Conservation (phyloP, 1,284 basidiomycete species). For the Mycena sp. region DNA sequence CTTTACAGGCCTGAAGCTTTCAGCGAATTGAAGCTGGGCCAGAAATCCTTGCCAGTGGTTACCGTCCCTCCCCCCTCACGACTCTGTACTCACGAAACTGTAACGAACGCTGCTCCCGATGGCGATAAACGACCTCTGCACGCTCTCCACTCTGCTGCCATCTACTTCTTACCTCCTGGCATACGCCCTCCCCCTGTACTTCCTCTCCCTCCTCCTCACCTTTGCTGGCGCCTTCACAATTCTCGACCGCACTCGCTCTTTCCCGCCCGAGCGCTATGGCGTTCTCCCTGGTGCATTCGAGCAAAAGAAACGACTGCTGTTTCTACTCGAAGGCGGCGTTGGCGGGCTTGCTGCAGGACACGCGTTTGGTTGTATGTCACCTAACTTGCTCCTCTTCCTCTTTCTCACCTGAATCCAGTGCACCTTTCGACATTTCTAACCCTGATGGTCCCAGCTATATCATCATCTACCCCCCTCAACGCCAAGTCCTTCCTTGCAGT, state of each 20-base stretch:
- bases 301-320: slow-evolving; percentile 42
- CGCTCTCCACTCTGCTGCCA: slow-evolving; percentile 47
- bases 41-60: not conserved
- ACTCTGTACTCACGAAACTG: slow-evolving; percentile 6
- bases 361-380: slow-evolving; percentile 63
- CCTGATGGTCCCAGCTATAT: slow-evolving; percentile 63
- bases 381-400: not conserved
- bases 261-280: slow-evolving; percentile 56
- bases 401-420: slow-evolving; percentile 47
- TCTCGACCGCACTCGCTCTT: slow-evolving; percentile 70
- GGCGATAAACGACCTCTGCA: slow-evolving; percentile 25
- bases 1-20: too few species aligned
- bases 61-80: not conserved
- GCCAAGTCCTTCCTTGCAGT: slow-evolving; percentile 63
- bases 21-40: not conserved
- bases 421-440: slow-evolving; percentile 68
- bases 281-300: slow-evolving; percentile 49
- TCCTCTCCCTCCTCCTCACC: slow-evolving; percentile 60
- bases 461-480: slow-evolving; percentile 53
- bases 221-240: slow-evolving; percentile 75
- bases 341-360: slow-evolving; percentile 69
- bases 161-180: slow-evolving; percentile 56
- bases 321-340: slow-evolving; percentile 64
- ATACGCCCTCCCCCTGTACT: slow-evolving; percentile 64
- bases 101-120: slow-evolving; percentile 16